Evolutionary conservation across 768 basidiomycete genomes (phyloP), one percentile per base, ranked within the genome.

Genomic region (Tricholoma furcatifolium): DNA sequence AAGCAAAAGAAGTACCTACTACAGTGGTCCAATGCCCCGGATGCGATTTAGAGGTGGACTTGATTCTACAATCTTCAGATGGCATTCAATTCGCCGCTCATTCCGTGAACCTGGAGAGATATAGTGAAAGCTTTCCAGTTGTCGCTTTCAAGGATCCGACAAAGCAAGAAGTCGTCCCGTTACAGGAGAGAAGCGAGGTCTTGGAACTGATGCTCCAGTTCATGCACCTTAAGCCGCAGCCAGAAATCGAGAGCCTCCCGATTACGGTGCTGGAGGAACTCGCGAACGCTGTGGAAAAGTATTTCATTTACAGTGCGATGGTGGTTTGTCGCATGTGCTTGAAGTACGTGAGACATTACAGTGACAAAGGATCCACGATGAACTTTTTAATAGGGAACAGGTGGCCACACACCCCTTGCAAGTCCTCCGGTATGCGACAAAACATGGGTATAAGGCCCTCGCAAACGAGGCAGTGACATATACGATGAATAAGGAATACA

Each of bases 231-330:
- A 42, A 27, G 17, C 42, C 34, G 2, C 42, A 50, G 47, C 48
- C 54, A 14, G 48, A 55, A 27, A 43, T 55, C 30, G 43, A 50
- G 15, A 24, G n/a, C 9, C 5, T 56, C n/a, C 6, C 50, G 27
- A 46, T 56, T 21, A 9, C 6, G 10, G n/a, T 27, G 23, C 46
- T 53, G 9, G 30, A 45, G 9, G 43, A 32, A 8, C 45, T 58
- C 4, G 47, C 53, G 15, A 31, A 54, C 24, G 57, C 57, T 7
- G 54, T 44, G 3, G 57, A 58, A 21, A 58, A 58, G 24, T 58
- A 58, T 43, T 17, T 47, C 6, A 47, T 58, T 15, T 55, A 23
- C 18, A 30, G 38, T 31, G 54, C 54, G 4, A 58, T 58, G 48
- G 21, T 41, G n/a, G 40, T 51, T 21, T 58, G 56, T 24, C 36